Evolutionary conservation across 2,329 filamentous ascomycete species (phyloP).

Genomic region (Sclerotinia nivalis): DNA sequence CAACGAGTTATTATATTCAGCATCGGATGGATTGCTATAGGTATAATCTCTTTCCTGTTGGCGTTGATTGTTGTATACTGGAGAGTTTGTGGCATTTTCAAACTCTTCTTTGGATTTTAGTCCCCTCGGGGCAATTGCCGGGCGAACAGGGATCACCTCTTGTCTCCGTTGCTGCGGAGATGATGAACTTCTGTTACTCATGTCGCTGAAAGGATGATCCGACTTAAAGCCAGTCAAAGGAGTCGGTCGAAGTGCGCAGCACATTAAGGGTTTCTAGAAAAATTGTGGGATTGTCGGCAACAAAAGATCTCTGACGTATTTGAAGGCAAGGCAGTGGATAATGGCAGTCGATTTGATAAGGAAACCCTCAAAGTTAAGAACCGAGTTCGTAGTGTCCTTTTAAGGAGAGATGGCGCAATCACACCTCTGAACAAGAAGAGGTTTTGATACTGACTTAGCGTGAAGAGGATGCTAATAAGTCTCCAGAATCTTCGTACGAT

Average conservation of each 20-base stretch:
- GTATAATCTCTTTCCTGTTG: constrained; percentile 24
- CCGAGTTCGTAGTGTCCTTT: not conserved
- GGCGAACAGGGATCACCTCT: constrained; percentile 32
- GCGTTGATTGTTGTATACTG: constrained; percentile 16
- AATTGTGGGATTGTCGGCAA: not conserved
- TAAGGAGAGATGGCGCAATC: not conserved
- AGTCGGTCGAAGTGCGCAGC: constrained; percentile 30
- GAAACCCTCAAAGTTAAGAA: not conserved
- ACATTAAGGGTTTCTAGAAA: constrained; percentile 31
- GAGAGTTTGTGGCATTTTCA: constrained; percentile 33
- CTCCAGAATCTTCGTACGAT: not conserved
- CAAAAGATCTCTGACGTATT: not conserved
- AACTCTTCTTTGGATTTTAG: constrained; percentile 35
- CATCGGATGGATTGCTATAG: constrained; percentile 28
- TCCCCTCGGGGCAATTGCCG: constrained; percentile 29
- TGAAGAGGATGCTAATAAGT: not conserved
- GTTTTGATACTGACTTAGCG: not conserved
- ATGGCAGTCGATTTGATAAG: not conserved
- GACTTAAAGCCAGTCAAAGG: constrained; percentile 37
- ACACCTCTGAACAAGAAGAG: not conserved
- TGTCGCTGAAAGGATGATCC: constrained; percentile 34
- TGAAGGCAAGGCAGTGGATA: not conserved
- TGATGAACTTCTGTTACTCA: constrained; percentile 32
- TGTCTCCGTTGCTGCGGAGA: constrained; percentile 30
- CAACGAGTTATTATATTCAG: constrained; percentile 28